Conservation (phyloP, 23 red algal genomes). For the Gracilaria gracilis region DNA sequence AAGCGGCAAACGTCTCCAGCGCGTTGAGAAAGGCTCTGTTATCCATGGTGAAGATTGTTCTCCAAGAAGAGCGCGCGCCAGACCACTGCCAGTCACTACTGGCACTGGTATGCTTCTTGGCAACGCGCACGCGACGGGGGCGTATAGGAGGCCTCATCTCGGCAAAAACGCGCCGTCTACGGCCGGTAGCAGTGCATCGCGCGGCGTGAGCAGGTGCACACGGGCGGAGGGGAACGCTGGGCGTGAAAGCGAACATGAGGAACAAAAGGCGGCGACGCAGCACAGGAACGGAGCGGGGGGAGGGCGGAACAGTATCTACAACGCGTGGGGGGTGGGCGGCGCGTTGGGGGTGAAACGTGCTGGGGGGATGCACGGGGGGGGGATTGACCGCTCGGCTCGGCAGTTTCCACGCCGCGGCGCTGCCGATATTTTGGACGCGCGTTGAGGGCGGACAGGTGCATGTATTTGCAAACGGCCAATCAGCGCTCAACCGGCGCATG, state of each 20-base stretch:
- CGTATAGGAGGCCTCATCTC: constrained; percentile 4
- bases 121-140: constrained; percentile 32
- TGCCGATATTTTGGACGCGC: constrained; percentile 19
- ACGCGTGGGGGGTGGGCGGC: not conserved
- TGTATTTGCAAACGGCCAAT: constrained; percentile 40
- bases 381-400: not conserved
- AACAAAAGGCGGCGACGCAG: not conserved
- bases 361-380: constrained; percentile 12
- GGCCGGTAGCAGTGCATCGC: not conserved
- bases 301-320: not conserved
- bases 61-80: constrained; percentile 19
- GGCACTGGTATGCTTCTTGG: constrained; percentile 25
- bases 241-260: not conserved
- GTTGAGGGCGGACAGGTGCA: constrained; percentile 1
- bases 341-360: no score
- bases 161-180: not conserved
- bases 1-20: constrained; percentile 20
- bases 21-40: constrained; percentile 29
- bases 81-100: constrained; percentile 31
- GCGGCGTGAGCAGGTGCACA: not conserved
- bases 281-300: no score
- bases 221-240: not conserved
- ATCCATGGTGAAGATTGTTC: constrained; percentile 42
- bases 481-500: not conserved
- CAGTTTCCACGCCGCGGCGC: constrained; percentile 10